These are phyloP conservation scores for Ammopiptanthus mongolicus DNA, from an alignment of 306 rosid species.

Conservation along the genomic window DNA sequence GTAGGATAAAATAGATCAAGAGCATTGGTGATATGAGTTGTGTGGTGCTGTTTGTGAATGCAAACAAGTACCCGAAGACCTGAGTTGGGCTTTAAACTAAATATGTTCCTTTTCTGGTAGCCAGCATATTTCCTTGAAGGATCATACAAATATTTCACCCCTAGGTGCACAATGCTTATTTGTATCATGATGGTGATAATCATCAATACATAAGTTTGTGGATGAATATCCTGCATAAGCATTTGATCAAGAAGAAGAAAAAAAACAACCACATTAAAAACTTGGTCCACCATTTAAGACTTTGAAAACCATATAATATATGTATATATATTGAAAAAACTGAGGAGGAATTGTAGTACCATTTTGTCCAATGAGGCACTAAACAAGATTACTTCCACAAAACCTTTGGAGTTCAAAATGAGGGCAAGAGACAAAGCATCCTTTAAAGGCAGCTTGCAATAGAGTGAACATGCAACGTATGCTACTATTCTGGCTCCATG, in stretches of 20 bases:
- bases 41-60: slow-evolving; percentile 37
- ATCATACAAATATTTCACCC: slow-evolving; percentile 36
- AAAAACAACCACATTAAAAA: not conserved
- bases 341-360: not conserved
- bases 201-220: not conserved
- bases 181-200: not conserved
- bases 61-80: slow-evolving; percentile 29
- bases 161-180: slow-evolving; percentile 9
- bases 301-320: too few relatives aligned
- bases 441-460: slow-evolving; percentile 29
- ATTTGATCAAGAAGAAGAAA: not conserved
- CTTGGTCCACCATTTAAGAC: too few relatives aligned
- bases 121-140: slow-evolving; percentile 45
- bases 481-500: not conserved
- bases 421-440: slow-evolving; percentile 35
- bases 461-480: not conserved
- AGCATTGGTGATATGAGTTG: slow-evolving; percentile 15
- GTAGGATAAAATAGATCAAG: slow-evolving; percentile 38
- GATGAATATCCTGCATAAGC: slow-evolving; percentile 18
- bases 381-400: slow-evolving; percentile 27
- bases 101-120: slow-evolving; percentile 34
- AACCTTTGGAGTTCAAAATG: slow-evolving; percentile 52
- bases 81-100: slow-evolving; percentile 18
- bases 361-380: not conserved
- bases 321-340: not conserved